Conservation (phyloP, 495 filamentous ascomycete genomes). For the Parathielavia appendiculata region DNA sequence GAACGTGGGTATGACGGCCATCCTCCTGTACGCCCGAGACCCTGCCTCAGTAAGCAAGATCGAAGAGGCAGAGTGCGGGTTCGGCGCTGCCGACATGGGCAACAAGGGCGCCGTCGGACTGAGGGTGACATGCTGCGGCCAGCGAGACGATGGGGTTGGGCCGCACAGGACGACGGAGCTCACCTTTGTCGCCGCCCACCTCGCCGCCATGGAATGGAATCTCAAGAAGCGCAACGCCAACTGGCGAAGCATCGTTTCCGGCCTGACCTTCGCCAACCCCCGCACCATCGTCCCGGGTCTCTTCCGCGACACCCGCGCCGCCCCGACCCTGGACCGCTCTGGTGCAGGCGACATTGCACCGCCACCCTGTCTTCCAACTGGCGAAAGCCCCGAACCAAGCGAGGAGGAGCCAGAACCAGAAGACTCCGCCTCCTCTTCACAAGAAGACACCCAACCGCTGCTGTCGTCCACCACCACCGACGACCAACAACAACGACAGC, state of each 20-base stretch:
- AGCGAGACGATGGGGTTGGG: conserved; percentile 8
- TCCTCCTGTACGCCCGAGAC: conserved; percentile 73
- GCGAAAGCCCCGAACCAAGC: conserved; percentile 21
- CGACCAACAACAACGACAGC: not conserved
- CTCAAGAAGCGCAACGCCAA: conserved; percentile 69
- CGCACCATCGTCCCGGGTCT: conserved; percentile 25
- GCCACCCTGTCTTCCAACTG: not conserved
- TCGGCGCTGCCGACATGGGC: conserved; percentile 80
- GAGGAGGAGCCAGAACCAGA: conserved; percentile 31
- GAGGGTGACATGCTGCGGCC: conserved; percentile 49
- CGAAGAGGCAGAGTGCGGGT: conserved; percentile 68
- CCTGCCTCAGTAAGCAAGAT: conserved; percentile 52
- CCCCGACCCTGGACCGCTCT: conserved; percentile 19
- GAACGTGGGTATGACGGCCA: conserved; percentile 81
- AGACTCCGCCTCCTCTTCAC: conserved; percentile 5
- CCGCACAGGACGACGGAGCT: conserved; percentile 51
- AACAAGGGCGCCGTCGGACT: conserved; percentile 91
- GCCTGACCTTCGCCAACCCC: conserved; percentile 64
- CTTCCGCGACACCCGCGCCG: conserved; percentile 14
- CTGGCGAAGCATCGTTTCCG: conserved; percentile 74
- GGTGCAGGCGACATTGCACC: conserved; percentile 21
- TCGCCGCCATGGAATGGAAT: conserved; percentile 77
- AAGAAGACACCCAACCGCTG: not conserved
- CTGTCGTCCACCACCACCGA: not conserved
- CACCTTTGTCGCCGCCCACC: conserved; percentile 82